A percentile compares a stretch with the other conserved stretches of the same genome.
These are phyloP conservation scores for Sporothrix pallida DNA, from an alignment of 2,329 filamentous ascomycete species.

Conservation along the genomic window DNA sequence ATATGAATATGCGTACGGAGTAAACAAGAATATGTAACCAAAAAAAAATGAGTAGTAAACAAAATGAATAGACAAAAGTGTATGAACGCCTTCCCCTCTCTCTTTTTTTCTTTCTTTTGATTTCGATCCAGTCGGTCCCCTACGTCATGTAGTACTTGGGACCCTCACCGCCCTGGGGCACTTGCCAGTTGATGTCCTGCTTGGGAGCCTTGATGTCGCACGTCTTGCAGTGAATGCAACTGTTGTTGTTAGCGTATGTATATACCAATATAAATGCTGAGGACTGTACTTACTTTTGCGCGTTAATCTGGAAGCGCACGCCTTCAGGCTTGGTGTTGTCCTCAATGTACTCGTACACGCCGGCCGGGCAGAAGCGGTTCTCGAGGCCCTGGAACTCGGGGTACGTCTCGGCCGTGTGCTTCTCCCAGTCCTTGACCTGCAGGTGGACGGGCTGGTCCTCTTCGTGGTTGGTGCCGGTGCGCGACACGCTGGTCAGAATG, in stretches of 20 bases:
- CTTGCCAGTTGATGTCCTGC: slow-evolving; percentile 97
- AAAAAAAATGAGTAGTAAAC: neutral
- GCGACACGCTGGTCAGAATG: slow-evolving; percentile 91
- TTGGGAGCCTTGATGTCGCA: slow-evolving; percentile 98
- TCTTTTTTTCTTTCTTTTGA: neutral
- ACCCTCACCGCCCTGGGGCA: slow-evolving; percentile 86
- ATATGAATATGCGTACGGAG: neutral
- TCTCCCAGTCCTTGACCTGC: slow-evolving; percentile 93
- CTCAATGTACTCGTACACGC: slow-evolving; percentile 97
- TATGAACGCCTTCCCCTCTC: neutral
- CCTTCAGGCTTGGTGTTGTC: slow-evolving; percentile 84
- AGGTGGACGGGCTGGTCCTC: slow-evolving; percentile 97
- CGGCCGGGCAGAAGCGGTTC: slow-evolving; percentile 95
- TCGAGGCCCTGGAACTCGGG: slow-evolving; percentile 90
- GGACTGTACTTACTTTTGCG: slow-evolving; percentile 81
- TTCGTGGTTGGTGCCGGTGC: slow-evolving; percentile 97
- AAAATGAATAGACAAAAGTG: neutral
- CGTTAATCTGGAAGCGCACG: slow-evolving; percentile 95
- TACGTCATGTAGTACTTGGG: slow-evolving; percentile 75
- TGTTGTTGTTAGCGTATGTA: slow-evolving; percentile 46
- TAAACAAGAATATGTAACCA: neutral
- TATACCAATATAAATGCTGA: neutral
- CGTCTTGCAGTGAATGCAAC: slow-evolving; percentile 99
- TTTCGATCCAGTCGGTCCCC: neutral
- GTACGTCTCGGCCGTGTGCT: slow-evolving; percentile 81